Evolutionary conservation across 192 early-diverging fungal genomes (phyloP), one percentile per base, ranked within the genome.

Genomic region (Spizellomyces sp.): DNA sequence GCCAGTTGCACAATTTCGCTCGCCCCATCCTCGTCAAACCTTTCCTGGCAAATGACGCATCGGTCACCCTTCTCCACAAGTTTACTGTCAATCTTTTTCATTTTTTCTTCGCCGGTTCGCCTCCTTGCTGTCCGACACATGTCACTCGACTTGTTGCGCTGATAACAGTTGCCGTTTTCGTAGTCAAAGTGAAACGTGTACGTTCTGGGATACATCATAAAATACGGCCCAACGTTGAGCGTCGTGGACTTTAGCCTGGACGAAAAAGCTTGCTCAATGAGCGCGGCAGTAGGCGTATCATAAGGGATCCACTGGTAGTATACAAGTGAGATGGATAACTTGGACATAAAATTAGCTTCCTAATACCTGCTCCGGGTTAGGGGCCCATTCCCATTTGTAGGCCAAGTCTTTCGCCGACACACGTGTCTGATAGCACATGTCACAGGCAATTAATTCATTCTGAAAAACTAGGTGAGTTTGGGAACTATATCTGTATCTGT

Each of bases 31-130:
- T 61, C 59, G 36, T 61, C 59, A 9, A 41, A 61, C 36, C 59
- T 61, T 41, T 61, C 59, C 36, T 61, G 59, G 36, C 59, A 61
- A 41, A 61, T 61, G 42, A 61, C 59, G 59, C 59, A 61, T 41
- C 36, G 59, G 36, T 61, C 59, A 15, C n/a, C 59, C 42, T 15
- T 41, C 17, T 19, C 42, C 22, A 61, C 22, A 4, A 27, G 21
- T 14, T 5, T 41, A 15, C 17, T 14, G 5, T 14, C 14, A 42
- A 61, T 41, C 14, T 4, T 41, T 41, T 27, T 14, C 17, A 41
- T 61, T 41, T 14, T 4, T 36, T 61, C 59, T 15, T 61, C 42
- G 14, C 14, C 42, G 42, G 17, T 41, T 41, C 59, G 4, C 59
- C 59, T 61, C 14, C 59, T 15, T 15, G 36, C 59, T 15, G 17